Base-by-base conservation (phyloP, 345 rosid species). In the Citrus medica region DNA sequence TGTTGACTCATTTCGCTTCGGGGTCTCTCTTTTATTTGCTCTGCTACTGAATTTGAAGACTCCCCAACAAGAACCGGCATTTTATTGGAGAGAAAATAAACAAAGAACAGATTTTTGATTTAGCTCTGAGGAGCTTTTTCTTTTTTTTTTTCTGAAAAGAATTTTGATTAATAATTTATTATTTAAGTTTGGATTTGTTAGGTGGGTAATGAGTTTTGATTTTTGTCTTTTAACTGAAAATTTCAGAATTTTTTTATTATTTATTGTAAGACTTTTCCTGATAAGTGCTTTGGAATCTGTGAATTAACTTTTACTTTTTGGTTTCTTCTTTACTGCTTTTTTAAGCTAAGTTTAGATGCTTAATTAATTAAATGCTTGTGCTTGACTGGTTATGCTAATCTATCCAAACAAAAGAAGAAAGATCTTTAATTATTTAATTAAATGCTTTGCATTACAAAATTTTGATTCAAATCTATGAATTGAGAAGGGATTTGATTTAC, bases 31-130 rank as follows among this genome's bases (percentile, higher is more conserved):
- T 76, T 82, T 70, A 86, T 84, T 61, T 85, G 87, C 68, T 91
- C 91, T 16, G 84, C 86, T 22, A 80, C 80, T 53, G 85, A 82
- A 63, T 89, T 59, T 35, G 87, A 74, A 24, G 71, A 76, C 76
- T 88, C 97, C 79, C 82, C 68, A 74, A 85, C 68, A 76, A 84
- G 67, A 77, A 83, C 53, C 28, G 93, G 87, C 92, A 91, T 92
- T 83, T 69, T 40, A 53, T 16, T 17, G 58, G 58, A 79, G 25
- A 27, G 64, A 65, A 40, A 33, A 17, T 40, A 59, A 17, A 37
- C 8, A 63, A 32, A 80, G 24, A 70, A 22, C 32, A 32, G 71
- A 60, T 13, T 78, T 46, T 76, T 51, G 24, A 53, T 73, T 46
- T 58, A 3, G 30, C 9, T 12, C 56, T 37, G 70, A 63, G 12